Percentiles rank a stretch among this genome's conserved stretches.
Conservation (phyloP, 176 grass and related monocot species). For the Triticum monococcum region DNA sequence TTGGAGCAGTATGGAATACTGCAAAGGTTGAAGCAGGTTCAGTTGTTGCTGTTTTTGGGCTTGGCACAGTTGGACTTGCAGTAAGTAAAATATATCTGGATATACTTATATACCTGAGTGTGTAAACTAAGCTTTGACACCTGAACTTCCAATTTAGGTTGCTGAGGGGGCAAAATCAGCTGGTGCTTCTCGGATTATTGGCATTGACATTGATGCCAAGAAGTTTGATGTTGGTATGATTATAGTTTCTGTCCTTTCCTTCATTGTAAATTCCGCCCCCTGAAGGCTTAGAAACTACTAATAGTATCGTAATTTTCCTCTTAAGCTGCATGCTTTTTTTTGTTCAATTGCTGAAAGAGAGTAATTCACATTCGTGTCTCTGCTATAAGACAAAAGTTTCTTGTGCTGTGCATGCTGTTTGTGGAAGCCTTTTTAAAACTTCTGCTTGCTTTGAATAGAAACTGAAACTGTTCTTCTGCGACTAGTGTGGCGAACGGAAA, state of each 20-base stretch:
- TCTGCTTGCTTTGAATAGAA: not conserved
- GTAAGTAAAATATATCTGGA: conserved; percentile 49
- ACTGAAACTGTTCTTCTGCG: not conserved
- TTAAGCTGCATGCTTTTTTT: not conserved
- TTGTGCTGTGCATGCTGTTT: conserved; percentile 2
- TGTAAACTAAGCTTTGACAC: not conserved
- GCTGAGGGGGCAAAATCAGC: conserved; percentile 92
- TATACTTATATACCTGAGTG: not conserved
- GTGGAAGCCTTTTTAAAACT: not conserved
- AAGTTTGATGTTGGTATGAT: conserved; percentile 84
- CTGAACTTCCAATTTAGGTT: conserved; percentile 53
- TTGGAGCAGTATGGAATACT: conserved; percentile 98
- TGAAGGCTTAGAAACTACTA: not conserved
- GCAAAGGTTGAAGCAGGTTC: conserved; percentile 94
- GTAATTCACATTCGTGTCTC: not conserved
- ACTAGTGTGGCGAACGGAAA: not conserved
- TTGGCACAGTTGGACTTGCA: conserved; percentile 94
- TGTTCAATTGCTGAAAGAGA: not conserved
- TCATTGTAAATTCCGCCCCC: not conserved
- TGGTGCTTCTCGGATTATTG: conserved; percentile 90
- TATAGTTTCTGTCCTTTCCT: not conserved
- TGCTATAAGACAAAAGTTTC: not conserved
- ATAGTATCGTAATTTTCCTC: not conserved
- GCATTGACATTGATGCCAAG: conserved; percentile 88
- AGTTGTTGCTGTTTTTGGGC: conserved; percentile 92